Base-by-base conservation (phyloP, 352 stramenopile species). In the Phytophthora syringae region DNA sequence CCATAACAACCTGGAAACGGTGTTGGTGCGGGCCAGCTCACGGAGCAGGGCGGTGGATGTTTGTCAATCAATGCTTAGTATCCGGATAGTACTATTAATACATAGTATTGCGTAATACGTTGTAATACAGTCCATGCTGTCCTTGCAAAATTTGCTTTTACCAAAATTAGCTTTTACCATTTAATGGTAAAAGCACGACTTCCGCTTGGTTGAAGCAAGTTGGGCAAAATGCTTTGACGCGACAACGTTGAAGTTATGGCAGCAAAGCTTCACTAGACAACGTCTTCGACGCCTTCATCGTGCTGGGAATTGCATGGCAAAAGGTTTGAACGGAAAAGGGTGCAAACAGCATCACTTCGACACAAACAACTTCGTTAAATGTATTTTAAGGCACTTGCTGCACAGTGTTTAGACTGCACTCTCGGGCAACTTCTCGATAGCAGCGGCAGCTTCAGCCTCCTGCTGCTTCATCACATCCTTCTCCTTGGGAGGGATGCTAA, bases 401-500 rank as follows among this genome's bases (percentile, higher is more conserved):
- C n/a, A 43, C 37, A 43, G 12, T 1, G n/a, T n/a, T 34, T 55
- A 72, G 12, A 67, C 64, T 44, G 56, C 44, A 32, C 42, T 51
- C 25, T 54, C 57, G 1, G 56, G 27, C 2, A 68, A 30, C 37
- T 53, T 66, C n/a, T 71, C 52, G 15, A n/a, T n/a, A n/a, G n/a
- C n/a, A n/a, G 28, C 20, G 4, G 25, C 45, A 47, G 44, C 22
- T 21, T 65, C 53, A 7, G 50, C 57, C 27, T 67, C 58, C 28
- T 74, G 50, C 52, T 70, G 47, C 52, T 72, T 59, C 32, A 24
- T 65, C 32, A 24, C 58, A 34, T 70, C 66, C 22, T 72, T 78
- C 39, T 74, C 69, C 64, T 81, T 88, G 4, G 79, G 63, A 57
- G 77, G 76, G 63, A 89, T 87, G 68, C 80, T 84, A 48, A 93